Evolutionary conservation across 148 eudicot species (phyloP), one percentile per base, ranked within the genome.

Genomic region (Rhododendron kiyosumense): DNA sequence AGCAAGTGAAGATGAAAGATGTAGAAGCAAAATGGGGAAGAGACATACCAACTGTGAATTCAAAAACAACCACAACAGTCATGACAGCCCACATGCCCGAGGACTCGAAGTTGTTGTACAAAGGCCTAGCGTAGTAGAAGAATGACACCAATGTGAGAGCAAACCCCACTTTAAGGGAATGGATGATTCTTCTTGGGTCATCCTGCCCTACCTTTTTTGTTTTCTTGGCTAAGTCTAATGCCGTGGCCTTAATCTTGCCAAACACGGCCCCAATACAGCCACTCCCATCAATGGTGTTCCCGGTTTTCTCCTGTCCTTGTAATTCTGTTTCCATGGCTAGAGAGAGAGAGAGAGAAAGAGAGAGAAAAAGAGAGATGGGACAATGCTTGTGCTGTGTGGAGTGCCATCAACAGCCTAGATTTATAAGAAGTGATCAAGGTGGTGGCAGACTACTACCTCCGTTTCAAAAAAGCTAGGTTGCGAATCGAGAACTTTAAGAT

Each of bases 51-150:
- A 94, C 95, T 1, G 95, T 83, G 76, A 88, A 96, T 86, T 96
- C 98, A 61, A 93, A 94, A 49, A 94, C 92, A 17, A 96, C 94
- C 10, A 96, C 98, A 17, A 96, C 98, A 32, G 98, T 96, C 76
- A 94, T 74, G 41, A 96, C 91, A 80, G 96, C 98, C 98, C 98
- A 96, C 94, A 92, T 91, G 85, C 93, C 95, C 20, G 94, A 87
- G 0, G 76, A 89, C 65, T 93, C 94, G 43, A 96, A 90, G 57
- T 91, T 89, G 34, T 89, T 76, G 59, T 92, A 94, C 1, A 96
- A 90, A 18, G 95, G 96, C 59, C 91, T 85, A 17, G 88, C 86
- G 78, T 93, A 96, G 84, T 94, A 94, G 78, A 96, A 90, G 84
- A 93, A 88, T 7, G 98, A 96, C 46, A 93, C 94, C 78, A 93